These are phyloP conservation scores for Microdochium paspali DNA, from an alignment of 2,329 filamentous ascomycete species.

Conservation along the genomic window DNA sequence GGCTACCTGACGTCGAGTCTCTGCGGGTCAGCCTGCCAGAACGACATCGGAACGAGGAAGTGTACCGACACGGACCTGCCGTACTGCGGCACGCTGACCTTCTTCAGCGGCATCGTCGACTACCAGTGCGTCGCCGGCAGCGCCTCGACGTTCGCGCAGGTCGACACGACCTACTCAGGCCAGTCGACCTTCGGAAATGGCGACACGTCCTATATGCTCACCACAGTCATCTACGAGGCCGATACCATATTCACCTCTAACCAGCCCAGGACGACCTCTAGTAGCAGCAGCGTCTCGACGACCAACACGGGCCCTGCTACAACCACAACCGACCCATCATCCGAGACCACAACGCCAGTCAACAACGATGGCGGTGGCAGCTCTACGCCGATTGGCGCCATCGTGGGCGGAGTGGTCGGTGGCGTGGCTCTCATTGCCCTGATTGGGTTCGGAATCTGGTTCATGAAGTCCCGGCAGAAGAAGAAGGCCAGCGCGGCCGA, in stretches of 20 bases:
- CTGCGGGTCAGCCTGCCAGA: background rate
- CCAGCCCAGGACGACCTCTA: background rate
- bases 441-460: constrained; percentile 17
- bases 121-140: constrained; percentile 30
- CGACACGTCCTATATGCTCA: background rate
- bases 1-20: background rate
- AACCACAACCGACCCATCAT: no score
- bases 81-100: constrained; percentile 36
- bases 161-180: constrained; percentile 30
- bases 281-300: background rate
- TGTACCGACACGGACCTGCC: constrained; percentile 19
- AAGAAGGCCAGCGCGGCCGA: background rate
- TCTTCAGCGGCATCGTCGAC: constrained; percentile 29
- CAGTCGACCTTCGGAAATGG: constrained; percentile 12
- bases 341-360: no score
- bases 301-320: no score
- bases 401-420: constrained; percentile 37
- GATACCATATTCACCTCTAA: constrained; percentile 15
- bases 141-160: constrained; percentile 22
- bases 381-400: constrained; percentile 27
- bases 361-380: no score
- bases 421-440: constrained; percentile 30
- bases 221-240: constrained; percentile 4
- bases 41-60: background rate
- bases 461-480: background rate